phyloP scores from a whole-genome alignment of 73 alveolate genomes.

The Paramecium sexaurelia region DNA sequence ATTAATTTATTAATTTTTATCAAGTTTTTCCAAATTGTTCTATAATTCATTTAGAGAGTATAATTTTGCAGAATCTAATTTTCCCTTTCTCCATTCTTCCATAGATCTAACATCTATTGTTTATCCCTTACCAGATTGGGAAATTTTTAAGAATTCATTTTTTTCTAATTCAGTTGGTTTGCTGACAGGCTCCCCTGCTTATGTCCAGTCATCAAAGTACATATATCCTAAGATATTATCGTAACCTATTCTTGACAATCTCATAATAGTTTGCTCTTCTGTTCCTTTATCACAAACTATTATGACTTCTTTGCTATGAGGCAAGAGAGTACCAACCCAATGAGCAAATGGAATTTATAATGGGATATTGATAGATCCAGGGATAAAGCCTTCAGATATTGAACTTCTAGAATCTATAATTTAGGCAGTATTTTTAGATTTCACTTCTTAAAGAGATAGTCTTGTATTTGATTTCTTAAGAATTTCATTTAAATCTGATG shows the following conservation, averaged over 20 bases:
- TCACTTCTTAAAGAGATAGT: neutral
- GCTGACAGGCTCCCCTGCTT: neutral
- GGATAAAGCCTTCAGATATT: conserved; percentile 57
- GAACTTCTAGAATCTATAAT: conserved; percentile 59
- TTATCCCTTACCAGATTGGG: neutral
- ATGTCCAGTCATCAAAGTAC: conserved; percentile 41
- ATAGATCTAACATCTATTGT: conserved; percentile 53
- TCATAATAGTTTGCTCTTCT: conserved; percentile 68
- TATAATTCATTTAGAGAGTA: conserved; percentile 53
- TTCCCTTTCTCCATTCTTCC: conserved; percentile 59
- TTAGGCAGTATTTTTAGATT: neutral
- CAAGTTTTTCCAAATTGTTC: neutral
- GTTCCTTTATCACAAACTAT: conserved; percentile 63
- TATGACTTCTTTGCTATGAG: conserved; percentile 42
- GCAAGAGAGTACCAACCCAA: conserved; percentile 71
- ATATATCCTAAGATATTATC: conserved; percentile 60
- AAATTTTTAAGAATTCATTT: neutral
- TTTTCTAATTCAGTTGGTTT: conserved; percentile 42
- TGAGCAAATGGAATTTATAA: conserved; percentile 65
- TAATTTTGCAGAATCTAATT: conserved; percentile 21
- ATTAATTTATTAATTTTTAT: conserved; percentile 17
- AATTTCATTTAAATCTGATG: conserved; percentile 33
- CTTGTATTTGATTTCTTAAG: neutral
- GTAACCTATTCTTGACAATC: conserved; percentile 72
- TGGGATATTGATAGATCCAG: conserved; percentile 65